These are phyloP conservation scores for Aspergillus ustus DNA, from an alignment of 2,329 filamentous ascomycete genomes.

Conservation along the genomic window DNA sequence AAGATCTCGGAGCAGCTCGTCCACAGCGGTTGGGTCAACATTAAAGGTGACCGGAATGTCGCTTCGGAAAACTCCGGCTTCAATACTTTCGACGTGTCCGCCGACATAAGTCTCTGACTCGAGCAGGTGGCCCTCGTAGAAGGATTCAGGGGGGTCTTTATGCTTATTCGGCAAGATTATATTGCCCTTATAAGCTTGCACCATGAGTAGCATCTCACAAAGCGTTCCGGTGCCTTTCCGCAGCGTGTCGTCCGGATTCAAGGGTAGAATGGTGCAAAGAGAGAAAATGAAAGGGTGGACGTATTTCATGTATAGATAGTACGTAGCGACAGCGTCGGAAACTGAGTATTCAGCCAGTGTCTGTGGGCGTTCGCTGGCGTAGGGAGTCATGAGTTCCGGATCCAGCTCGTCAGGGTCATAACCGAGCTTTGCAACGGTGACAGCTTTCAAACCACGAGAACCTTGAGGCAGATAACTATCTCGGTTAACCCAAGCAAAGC, in stretches of 20 bases:
- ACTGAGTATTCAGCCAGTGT: constrained; percentile 97
- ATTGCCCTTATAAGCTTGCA: constrained; percentile 88
- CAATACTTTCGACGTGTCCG: constrained; percentile 98
- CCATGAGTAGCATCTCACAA: constrained; percentile 99
- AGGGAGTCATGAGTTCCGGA: constrained; percentile 93
- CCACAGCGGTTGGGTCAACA: constrained; percentile 84
- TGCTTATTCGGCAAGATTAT: constrained; percentile 98
- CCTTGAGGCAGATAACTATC: constrained; percentile 97
- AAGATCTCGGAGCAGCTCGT: constrained; percentile 83
- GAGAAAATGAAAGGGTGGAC: constrained; percentile 99
- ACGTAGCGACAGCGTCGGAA: constrained; percentile 97
- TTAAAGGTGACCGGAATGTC: constrained; percentile 95
- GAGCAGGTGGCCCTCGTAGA: constrained; percentile 94
- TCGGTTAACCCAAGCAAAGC: constrained; percentile 98
- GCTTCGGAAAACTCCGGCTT: constrained; percentile 93
- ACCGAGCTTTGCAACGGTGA: constrained; percentile 95
- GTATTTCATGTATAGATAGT: constrained; percentile 99
- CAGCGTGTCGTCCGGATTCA: constrained; percentile 89
- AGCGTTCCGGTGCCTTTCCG: constrained; percentile 96
- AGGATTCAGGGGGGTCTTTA: constrained; percentile 84
- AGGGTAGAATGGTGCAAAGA: constrained; percentile 90
- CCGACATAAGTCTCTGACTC: constrained; percentile 98
- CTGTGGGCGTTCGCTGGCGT: constrained; percentile 85
- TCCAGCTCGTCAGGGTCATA: constrained; percentile 98
- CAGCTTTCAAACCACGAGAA: constrained; percentile 94